Evolutionary conservation across 73 alveolate genomes (phyloP).

Genomic region (Paramecium octaurelia): DNA sequence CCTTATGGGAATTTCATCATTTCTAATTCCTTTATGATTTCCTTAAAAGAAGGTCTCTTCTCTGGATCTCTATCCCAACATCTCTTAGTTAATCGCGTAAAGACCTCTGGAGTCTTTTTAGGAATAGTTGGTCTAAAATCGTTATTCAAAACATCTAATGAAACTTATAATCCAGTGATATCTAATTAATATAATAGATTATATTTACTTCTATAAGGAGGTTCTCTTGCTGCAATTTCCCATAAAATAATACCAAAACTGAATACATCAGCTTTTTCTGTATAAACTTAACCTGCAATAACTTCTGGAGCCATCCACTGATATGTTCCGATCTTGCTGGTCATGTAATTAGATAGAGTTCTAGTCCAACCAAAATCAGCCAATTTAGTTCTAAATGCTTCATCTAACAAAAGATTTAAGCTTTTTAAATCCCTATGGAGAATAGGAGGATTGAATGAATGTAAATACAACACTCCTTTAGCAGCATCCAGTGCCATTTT

Average conservation of each 20-base stretch:
- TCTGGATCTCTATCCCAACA: slow-evolving; percentile 97
- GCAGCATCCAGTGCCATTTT: slow-evolving; percentile 97
- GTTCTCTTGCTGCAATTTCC: slow-evolving; percentile 97
- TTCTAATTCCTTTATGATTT: slow-evolving; percentile 87
- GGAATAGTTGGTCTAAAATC: slow-evolving; percentile 92
- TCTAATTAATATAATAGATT: slow-evolving; percentile 56
- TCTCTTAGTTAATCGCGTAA: slow-evolving; percentile 84
- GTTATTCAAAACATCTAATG: slow-evolving; percentile 90
- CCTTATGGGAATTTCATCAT: slow-evolving; percentile 55
- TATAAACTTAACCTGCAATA: slow-evolving; percentile 89
- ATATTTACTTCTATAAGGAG: slow-evolving; percentile 93
- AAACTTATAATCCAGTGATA: slow-evolving; percentile 89
- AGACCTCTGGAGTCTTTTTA: slow-evolving; percentile 92
- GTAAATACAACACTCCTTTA: slow-evolving; percentile 96
- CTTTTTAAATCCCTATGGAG: slow-evolving; percentile 97
- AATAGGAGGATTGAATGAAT: slow-evolving; percentile 93
- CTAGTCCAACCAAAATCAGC: slow-evolving; percentile 99
- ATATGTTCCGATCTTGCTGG: slow-evolving; percentile 97
- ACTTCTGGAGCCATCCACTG: slow-evolving; percentile 99
- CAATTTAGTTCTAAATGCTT: slow-evolving; percentile 88
- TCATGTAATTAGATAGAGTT: slow-evolving; percentile 90
- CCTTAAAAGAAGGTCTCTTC: slow-evolving; percentile 91
- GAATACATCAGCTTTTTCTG: slow-evolving; percentile 98
- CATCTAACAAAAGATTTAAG: slow-evolving; percentile 95
- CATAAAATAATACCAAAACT: slow-evolving; percentile 97